Evolutionary conservation across 2,329 filamentous ascomycete species (phyloP), one percentile per base, ranked within the genome.

Genomic region (Hypocreales sp.): DNA sequence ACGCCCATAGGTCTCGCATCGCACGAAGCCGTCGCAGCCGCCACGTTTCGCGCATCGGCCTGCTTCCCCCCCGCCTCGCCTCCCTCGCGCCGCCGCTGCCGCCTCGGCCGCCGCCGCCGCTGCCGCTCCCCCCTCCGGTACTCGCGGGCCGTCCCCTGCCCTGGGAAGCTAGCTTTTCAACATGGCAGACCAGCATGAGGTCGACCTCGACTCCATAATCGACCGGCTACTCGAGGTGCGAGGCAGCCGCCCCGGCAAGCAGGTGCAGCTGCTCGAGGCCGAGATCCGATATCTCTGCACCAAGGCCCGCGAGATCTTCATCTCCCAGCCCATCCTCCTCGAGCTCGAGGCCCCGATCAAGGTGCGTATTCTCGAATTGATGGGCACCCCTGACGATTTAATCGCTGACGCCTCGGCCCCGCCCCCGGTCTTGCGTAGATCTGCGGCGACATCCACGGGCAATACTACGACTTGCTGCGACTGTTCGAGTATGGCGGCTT

Each of bases 171-270:
- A n/a, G 36, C 34, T 35, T 34, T 45, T 35, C 37, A 61, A 46
- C 50, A 77, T 63, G 74, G 65, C 66, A 51, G 67, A 72, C 55
- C 66, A 71, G 55, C 63, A 83, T 61, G 87, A 95, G 61, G 82
- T 95, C 62, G 87, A 95, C 64, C 72, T 98, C 64, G 90, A 98
- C 61, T 94, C 86, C 50, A 93, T 95, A 75, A 95, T 98, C 67
- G 87, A 95, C 60, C 76, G 90, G 59, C 73, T 98, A 50, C 70
- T 95, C 51, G 90, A 98, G 64, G 90, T 95, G 53, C 79, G 90
- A 61, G 90, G 87, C 54, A 94, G 86, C 69, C 78, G 90, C 51
- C 90, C 90, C 32, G 90, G 90, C 47, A 98, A 98, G 67, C 90
- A 95, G 62, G 90, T 98, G 30, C 87, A 95, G 64, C 72, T 98